Percentiles rank a stretch among this genome's conserved stretches.
phyloP scores from a whole-genome alignment of 2,329 filamentous ascomycete genomes.

The Penicillium rolfsii region DNA sequence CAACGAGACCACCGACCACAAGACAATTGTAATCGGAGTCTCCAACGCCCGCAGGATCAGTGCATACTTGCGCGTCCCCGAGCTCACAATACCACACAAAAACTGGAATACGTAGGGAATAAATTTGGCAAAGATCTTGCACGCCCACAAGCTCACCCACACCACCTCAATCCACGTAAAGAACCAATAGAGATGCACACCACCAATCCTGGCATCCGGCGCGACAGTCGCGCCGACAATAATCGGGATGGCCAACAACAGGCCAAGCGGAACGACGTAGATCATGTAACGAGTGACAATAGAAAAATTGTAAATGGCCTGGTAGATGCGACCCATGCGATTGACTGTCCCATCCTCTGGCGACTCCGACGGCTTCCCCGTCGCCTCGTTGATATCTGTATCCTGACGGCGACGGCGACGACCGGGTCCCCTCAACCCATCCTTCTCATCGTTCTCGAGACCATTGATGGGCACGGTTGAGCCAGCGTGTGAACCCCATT shows the following conservation, averaged over 20 bases:
- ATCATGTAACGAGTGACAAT: conserved; percentile 66
- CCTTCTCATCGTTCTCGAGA: conserved; percentile 24
- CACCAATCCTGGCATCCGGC: conserved; percentile 54
- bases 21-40: conserved; percentile 62
- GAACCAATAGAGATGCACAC: conserved; percentile 62
- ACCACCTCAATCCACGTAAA: conserved; percentile 68
- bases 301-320: conserved; percentile 64
- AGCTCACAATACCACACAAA: conserved; percentile 65
- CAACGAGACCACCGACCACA: conserved; percentile 63
- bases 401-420: conserved; percentile 39
- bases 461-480: conserved; percentile 22
- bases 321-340: conserved; percentile 63
- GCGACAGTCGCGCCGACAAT: conserved; percentile 61
- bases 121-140: conserved; percentile 62
- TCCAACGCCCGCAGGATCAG: conserved; percentile 61
- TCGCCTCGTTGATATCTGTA: conserved; percentile 30
- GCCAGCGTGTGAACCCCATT: conserved; percentile 37
- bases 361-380: conserved; percentile 42
- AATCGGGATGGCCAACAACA: conserved; percentile 65
- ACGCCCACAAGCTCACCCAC: conserved; percentile 66
- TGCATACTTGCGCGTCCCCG: conserved; percentile 66
- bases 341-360: conserved; percentile 60
- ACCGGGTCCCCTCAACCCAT: conserved; percentile 26
- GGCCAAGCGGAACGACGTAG: conserved; percentile 62
- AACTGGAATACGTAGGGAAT: conserved; percentile 64